Evolutionary conservation across 2,329 filamentous ascomycete genomes (phyloP), one percentile per base, ranked within the genome.

Genomic region (Setomelanomma holmii): DNA sequence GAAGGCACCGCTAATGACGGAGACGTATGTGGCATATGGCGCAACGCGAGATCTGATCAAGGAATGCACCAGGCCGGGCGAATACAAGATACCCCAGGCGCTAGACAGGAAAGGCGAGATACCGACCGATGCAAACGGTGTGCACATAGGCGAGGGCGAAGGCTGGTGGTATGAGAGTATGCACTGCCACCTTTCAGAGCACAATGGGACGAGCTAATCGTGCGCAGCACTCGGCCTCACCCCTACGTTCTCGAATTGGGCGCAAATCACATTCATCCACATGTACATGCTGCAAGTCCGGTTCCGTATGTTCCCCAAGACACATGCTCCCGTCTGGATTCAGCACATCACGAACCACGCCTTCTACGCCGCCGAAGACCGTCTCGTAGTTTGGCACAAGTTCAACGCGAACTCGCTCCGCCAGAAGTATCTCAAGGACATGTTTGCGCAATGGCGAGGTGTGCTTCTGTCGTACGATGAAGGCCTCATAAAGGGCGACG

Each of bases 161-260:
- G 87, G 88, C 11, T 89, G 87, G 81, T 97, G 93, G 93, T 91
- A 96, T 73, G 80, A 87, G 66, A 86, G 91, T 95, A 79, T 49
- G 83, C 58, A 43, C 24, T 40, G 45, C 22, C 22, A 40, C 5
- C n/a, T 17, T 17, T 20, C 27, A 19, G 30, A 23, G 12, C 2
- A 6, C 41, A 21, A 7, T 42, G 36, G 11, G 20, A 33, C 38
- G 34, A 35, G 49, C 55, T 67, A 51, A 70, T 45, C 27, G 3
- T n/a, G 46, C 35, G 44, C 66, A 96, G 91, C 88, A 45, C 85
- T 96, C 58, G 85, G 85, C 21, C 85, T 99, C 16, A 82, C 84
- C 24, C 90, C 92, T 1, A 98, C 92, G 0, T 99, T 99, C 76
- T 93, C 88, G 71, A 93, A 90, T 50, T 99, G 95, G 95, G 90